Conservation (phyloP, 192 early-diverging fungal genomes). For the Podochytrium sp. region DNA sequence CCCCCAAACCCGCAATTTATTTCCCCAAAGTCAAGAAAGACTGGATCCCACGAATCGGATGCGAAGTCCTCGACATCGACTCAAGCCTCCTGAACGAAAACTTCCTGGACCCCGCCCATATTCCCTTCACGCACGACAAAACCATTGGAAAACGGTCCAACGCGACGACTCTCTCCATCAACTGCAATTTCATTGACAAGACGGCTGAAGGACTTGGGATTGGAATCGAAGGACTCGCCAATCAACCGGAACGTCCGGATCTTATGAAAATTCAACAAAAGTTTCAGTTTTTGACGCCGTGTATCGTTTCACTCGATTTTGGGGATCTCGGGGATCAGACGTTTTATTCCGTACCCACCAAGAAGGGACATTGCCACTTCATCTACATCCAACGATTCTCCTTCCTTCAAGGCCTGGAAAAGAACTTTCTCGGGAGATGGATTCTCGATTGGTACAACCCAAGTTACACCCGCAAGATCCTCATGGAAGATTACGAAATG, state of each 20-base stretch:
- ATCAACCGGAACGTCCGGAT: slow-evolving; percentile 21
- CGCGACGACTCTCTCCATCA: slow-evolving; percentile 37
- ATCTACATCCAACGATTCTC: slow-evolving; percentile 40
- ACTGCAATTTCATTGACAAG: slow-evolving; percentile 20
- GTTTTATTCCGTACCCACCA: slow-evolving; percentile 40
- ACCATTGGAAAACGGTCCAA: slow-evolving; percentile 40
- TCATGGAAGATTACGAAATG: slow-evolving; percentile 44
- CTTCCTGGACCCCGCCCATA: slow-evolving; percentile 44
- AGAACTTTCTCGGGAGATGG: slow-evolving; percentile 1
- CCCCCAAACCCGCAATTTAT: slow-evolving; percentile 23
- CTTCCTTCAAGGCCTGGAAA: slow-evolving; percentile 18
- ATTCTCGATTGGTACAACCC: slow-evolving; percentile 24
- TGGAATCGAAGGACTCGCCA: slow-evolving; percentile 21
- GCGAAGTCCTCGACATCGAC: slow-evolving; percentile 48
- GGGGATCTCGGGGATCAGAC: slow-evolving; percentile 29
- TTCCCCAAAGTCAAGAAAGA: slow-evolving; percentile 18
- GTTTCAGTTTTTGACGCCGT: not conserved
- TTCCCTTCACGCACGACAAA: slow-evolving; percentile 46
- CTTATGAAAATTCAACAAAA: not conserved
- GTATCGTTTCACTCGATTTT: not conserved
- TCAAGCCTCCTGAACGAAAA: slow-evolving; percentile 43
- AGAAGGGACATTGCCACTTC: slow-evolving; percentile 45
- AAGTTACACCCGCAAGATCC: slow-evolving; percentile 25
- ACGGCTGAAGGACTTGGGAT: not conserved
- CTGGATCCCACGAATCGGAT: slow-evolving; percentile 25